Conservation (phyloP, 2,329 filamentous ascomycete species). For the Madurella mycetomatis region DNA sequence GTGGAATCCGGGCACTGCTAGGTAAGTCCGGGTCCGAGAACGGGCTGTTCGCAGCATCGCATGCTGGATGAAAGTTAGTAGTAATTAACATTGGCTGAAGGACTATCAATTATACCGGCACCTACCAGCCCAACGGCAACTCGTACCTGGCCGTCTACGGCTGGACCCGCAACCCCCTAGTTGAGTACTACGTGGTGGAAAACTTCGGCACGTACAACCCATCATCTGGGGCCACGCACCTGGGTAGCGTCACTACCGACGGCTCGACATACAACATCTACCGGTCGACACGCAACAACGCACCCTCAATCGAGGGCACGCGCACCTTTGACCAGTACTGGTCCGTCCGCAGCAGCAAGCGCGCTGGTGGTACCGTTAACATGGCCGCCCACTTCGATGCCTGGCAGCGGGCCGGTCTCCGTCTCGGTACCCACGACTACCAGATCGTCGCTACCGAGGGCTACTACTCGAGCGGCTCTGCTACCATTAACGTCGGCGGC, state of each 20-base stretch:
- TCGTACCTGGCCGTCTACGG: conserved; percentile 42
- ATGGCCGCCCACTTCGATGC: conserved; percentile 49
- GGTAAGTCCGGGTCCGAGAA: conserved; percentile 23
- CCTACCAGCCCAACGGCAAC: conserved; percentile 45
- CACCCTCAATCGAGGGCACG: conserved; percentile 45
- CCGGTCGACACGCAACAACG: conserved; percentile 33
- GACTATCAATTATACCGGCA: conserved; percentile 46
- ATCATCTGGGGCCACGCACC: conserved; percentile 31
- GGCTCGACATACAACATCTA: conserved; percentile 37
- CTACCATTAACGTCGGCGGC: conserved; percentile 36
- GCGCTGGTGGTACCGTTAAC: conserved; percentile 47
- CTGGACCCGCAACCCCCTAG: conserved; percentile 31
- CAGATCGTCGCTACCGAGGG: conserved; percentile 52
- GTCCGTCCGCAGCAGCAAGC: conserved; percentile 45
- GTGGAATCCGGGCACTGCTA: conserved; percentile 39
- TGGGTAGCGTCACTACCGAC: conserved; percentile 33
- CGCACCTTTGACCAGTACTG: conserved; percentile 48
- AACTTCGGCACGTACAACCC: conserved; percentile 42
- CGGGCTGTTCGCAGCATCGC: no score
- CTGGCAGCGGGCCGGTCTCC: conserved; percentile 44
- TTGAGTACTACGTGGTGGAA: conserved; percentile 36
- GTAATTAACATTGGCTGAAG: conserved; percentile 28
- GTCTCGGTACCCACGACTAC: conserved; percentile 47
- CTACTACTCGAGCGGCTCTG: conserved; percentile 45
- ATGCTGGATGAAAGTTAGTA: no score